Conservation (phyloP, 2,329 filamentous ascomycete species). For the Stromatinia cepivora region DNA sequence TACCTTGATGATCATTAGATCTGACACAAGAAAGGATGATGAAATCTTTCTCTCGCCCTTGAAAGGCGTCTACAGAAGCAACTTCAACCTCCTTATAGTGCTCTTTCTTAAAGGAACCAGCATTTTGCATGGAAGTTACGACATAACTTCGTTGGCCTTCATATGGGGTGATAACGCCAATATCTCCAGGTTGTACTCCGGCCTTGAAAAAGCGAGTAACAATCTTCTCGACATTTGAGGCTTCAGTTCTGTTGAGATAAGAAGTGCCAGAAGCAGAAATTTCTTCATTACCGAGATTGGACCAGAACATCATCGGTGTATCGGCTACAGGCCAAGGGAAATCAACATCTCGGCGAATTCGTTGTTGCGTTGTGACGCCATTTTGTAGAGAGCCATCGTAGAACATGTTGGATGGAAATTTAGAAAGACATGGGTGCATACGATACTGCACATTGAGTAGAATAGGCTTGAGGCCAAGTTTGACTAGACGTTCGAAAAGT, state of each 20-base stretch:
- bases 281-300: conserved; percentile 94
- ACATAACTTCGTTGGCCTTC: conserved; percentile 98
- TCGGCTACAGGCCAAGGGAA: conserved; percentile 96
- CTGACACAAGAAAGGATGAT: conserved; percentile 97
- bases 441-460: conserved; percentile 96
- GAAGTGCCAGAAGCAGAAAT: conserved; percentile 97
- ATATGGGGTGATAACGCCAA: conserved; percentile 98
- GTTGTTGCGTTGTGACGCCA: conserved; percentile 85
- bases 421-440: conserved; percentile 96
- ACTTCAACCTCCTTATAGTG: conserved; percentile 98
- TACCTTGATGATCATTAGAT: conserved; percentile 98
- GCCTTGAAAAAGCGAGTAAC: conserved; percentile 99
- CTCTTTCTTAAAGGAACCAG: conserved; percentile 96
- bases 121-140: conserved; percentile 98
- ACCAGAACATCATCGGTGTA: conserved; percentile 99
- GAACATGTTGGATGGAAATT: conserved; percentile 99
- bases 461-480: conserved; percentile 86
- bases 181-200: conserved; percentile 87
- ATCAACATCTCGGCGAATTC: conserved; percentile 88
- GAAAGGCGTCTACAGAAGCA: conserved; percentile 96
- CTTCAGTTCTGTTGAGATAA: conserved; percentile 96
- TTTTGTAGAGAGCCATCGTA: conserved; percentile 98
- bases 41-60: conserved; percentile 98
- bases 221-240: conserved; percentile 96
- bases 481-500: conserved; percentile 94